Evolutionary conservation across 2,329 filamentous ascomycete genomes (phyloP).

Genomic region (Xylaria sp.): DNA sequence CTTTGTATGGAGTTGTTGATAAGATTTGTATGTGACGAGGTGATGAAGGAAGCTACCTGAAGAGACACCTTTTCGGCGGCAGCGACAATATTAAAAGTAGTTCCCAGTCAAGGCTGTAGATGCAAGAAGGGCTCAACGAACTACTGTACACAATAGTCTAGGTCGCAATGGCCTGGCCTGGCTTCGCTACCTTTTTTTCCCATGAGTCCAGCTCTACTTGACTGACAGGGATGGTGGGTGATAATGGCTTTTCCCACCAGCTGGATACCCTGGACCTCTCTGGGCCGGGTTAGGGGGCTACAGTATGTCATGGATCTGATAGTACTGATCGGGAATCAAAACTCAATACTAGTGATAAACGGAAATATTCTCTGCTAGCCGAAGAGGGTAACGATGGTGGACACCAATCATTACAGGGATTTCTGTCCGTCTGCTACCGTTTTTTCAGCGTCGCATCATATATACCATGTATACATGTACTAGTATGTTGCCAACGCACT

Average conservation of each 20-base stretch:
- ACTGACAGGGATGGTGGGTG: constrained; percentile 28
- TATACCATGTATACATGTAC: background rate
- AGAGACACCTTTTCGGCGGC: constrained; percentile 20
- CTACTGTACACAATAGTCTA: constrained; percentile 21
- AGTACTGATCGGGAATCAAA: constrained; percentile 1
- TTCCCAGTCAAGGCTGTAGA: constrained; percentile 10
- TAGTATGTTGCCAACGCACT: background rate
- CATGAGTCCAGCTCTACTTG: constrained; percentile 31
- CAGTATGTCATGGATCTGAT: constrained; percentile 7
- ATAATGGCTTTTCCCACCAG: constrained; percentile 33
- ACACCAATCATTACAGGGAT: constrained; percentile 1
- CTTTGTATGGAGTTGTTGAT: constrained; percentile 4
- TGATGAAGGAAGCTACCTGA: constrained; percentile 6
- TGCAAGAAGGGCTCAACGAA: constrained; percentile 15
- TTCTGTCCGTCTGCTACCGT: background rate
- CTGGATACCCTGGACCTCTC: constrained; percentile 25
- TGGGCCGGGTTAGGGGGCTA: constrained; percentile 24
- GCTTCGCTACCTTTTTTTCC: constrained; percentile 23
- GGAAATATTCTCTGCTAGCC: constrained; percentile 22
- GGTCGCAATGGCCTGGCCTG: constrained; percentile 28
- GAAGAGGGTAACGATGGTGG: constrained; percentile 23
- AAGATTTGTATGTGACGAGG: constrained; percentile 8
- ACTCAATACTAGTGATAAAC: constrained; percentile 3
- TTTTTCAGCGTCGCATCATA: background rate
- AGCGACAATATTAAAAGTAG: constrained; percentile 23